These are phyloP conservation scores for Celoporthe dispersa DNA, from an alignment of 2,329 filamentous ascomycete species.

Conservation along the genomic window DNA sequence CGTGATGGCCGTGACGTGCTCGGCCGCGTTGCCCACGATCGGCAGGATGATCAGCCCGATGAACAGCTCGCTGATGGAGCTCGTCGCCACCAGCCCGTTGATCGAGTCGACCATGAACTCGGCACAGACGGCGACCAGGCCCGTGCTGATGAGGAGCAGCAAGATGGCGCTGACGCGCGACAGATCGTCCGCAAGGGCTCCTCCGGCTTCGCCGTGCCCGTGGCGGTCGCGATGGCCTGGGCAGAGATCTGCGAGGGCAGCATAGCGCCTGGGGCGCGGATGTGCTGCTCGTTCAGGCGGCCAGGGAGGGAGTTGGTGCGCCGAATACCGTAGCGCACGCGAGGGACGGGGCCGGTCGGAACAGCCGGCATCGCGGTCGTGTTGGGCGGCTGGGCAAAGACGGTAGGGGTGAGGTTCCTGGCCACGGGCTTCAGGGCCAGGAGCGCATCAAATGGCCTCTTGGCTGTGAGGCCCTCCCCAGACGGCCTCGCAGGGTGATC, in stretches of 20 bases:
- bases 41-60: conserved; percentile 76
- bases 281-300: conserved; percentile 57
- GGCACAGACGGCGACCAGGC: conserved; percentile 68
- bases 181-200: conserved; percentile 44
- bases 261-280: conserved; percentile 55
- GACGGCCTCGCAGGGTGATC: conserved; percentile 10
- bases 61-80: conserved; percentile 67
- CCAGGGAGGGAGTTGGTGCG: conserved; percentile 77
- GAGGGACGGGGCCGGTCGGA: conserved; percentile 54
- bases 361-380: conserved; percentile 34
- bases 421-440: conserved; percentile 66
- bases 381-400: conserved; percentile 61
- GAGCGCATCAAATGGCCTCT: conserved; percentile 58
- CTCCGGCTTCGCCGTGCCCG: conserved; percentile 35
- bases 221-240: conserved; percentile 39
- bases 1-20: conserved; percentile 73
- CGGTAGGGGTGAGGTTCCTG: conserved; percentile 71
- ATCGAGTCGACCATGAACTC: conserved; percentile 74
- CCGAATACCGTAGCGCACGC: conserved; percentile 67
- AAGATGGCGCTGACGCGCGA: conserved; percentile 49
- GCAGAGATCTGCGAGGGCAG: conserved; percentile 52
- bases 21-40: conserved; percentile 74
- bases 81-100: conserved; percentile 61
- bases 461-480: conserved; percentile 30
- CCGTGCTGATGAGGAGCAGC: conserved; percentile 67